These are phyloP conservation scores for Trichoderma erinaceum DNA, from an alignment of 495 filamentous ascomycete species.

Conservation along the genomic window DNA sequence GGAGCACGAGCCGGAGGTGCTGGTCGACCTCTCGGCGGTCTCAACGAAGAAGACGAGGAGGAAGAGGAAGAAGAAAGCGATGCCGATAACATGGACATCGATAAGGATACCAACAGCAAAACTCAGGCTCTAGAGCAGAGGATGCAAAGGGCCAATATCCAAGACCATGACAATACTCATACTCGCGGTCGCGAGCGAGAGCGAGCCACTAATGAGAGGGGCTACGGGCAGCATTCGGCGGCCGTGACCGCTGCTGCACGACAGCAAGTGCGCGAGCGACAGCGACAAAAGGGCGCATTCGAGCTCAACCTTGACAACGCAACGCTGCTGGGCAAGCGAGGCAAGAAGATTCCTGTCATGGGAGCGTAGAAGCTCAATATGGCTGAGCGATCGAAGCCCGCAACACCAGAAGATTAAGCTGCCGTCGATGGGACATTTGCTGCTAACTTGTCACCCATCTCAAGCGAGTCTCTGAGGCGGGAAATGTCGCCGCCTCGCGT, in stretches of 20 bases:
- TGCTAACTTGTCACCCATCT: not conserved
- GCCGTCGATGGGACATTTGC: not conserved
- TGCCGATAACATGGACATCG: slow-evolving; percentile 39
- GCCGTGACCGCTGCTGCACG: slow-evolving; percentile 73
- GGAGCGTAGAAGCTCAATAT: slow-evolving; percentile 27
- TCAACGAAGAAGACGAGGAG: slow-evolving; percentile 66
- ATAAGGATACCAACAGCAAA: slow-evolving; percentile 48
- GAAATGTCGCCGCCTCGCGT: not conserved
- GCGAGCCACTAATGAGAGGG: slow-evolving; percentile 45
- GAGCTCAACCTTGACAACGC: slow-evolving; percentile 87
- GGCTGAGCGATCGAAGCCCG: not conserved
- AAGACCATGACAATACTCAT: slow-evolving; percentile 45
- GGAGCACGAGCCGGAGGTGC: slow-evolving; percentile 47
- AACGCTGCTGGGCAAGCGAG: slow-evolving; percentile 75
- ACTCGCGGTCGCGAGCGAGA: slow-evolving; percentile 40
- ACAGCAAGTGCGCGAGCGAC: slow-evolving; percentile 56
- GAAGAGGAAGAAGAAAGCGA: slow-evolving; percentile 24
- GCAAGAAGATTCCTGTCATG: slow-evolving; percentile 44
- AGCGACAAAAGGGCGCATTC: slow-evolving; percentile 64
- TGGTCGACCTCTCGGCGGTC: slow-evolving; percentile 50
- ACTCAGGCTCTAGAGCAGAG: slow-evolving; percentile 79
- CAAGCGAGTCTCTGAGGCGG: not conserved
- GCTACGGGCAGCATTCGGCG: slow-evolving; percentile 77
- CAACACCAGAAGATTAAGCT: not conserved
- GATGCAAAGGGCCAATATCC: slow-evolving; percentile 74